Evolutionary conservation across 352 stramenopile species (phyloP).

Genomic region (Phytophthora citricola): DNA sequence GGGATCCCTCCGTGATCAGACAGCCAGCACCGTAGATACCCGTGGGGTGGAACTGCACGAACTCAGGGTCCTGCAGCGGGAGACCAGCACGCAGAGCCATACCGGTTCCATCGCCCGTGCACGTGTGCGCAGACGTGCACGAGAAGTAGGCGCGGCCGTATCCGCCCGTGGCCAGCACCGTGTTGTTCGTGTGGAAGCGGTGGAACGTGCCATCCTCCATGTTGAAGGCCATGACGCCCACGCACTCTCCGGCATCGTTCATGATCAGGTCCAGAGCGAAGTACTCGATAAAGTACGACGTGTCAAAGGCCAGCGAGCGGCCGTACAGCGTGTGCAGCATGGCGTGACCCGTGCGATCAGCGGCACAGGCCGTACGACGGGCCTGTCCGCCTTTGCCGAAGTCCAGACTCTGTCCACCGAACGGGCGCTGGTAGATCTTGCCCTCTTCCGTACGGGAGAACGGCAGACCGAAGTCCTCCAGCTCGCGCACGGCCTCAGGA

Average conservation of each 20-base stretch:
- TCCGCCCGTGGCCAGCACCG: conserved; percentile 95
- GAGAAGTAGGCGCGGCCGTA: conserved; percentile 97
- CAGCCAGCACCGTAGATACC: conserved; percentile 98
- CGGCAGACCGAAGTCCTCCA: conserved; percentile 96
- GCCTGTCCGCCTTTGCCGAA: conserved; percentile 97
- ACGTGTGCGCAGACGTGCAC: conserved; percentile 97
- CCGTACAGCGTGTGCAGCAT: conserved; percentile 98
- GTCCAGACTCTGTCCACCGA: conserved; percentile 95
- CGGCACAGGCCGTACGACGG: conserved; percentile 94
- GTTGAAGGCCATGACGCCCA: conserved; percentile 96
- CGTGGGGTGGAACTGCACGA: conserved; percentile 98
- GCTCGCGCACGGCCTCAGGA: conserved; percentile 88
- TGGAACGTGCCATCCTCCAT: conserved; percentile 98
- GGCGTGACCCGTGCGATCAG: conserved; percentile 96
- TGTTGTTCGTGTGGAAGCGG: conserved; percentile 92
- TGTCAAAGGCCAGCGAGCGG: conserved; percentile 96
- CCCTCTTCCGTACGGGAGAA: conserved; percentile 97
- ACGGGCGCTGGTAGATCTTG: conserved; percentile 97
- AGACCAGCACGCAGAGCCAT: conserved; percentile 96
- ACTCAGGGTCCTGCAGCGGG: conserved; percentile 96
- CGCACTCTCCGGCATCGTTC: conserved; percentile 89
- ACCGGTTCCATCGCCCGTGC: conserved; percentile 96
- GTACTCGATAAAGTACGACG: conserved; percentile 98
- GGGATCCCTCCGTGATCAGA: conserved; percentile 97
- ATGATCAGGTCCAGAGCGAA: conserved; percentile 98